Percentiles rank a stretch among this genome's conserved stretches.
phyloP scores from a whole-genome alignment of 768 basidiomycete genomes.

The Pisolithus albus region DNA sequence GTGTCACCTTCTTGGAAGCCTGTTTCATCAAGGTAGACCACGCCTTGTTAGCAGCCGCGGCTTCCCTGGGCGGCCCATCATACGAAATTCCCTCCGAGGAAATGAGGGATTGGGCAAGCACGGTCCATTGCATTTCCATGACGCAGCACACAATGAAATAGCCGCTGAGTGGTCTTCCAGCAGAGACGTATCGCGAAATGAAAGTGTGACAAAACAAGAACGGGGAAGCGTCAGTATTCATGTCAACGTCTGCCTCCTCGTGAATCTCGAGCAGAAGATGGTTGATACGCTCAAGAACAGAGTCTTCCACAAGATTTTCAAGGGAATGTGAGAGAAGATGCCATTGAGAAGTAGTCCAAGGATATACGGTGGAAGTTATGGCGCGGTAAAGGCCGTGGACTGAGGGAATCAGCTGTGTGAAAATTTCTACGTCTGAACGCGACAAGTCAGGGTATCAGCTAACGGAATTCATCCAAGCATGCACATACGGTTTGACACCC shows the following conservation, averaged over 20 bases:
- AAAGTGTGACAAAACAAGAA: slow-evolving; percentile 61
- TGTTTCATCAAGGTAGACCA: slow-evolving; percentile 65
- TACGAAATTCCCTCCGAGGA: slow-evolving; percentile 21
- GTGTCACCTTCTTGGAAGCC: slow-evolving; percentile 33
- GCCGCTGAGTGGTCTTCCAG: slow-evolving; percentile 74
- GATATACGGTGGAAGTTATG: slow-evolving; percentile 68
- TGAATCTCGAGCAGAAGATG: slow-evolving; percentile 57
- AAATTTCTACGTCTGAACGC: slow-evolving; percentile 53
- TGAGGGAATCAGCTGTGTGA: slow-evolving; percentile 72
- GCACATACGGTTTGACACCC: slow-evolving; percentile 46
- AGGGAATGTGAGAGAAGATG: slow-evolving; percentile 45
- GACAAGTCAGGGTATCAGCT: not conserved
- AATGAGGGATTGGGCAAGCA: slow-evolving; percentile 62
- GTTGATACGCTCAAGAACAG: slow-evolving; percentile 67
- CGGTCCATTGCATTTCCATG: slow-evolving; percentile 79
- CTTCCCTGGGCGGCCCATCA: slow-evolving; percentile 44
- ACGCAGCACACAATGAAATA: slow-evolving; percentile 89
- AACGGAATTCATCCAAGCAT: not conserved
- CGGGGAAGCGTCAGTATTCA: slow-evolving; percentile 28
- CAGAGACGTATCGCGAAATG: slow-evolving; percentile 65
- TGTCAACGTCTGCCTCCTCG: slow-evolving; percentile 44
- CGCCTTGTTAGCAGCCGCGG: slow-evolving; percentile 77
- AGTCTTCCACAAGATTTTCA: slow-evolving; percentile 54
- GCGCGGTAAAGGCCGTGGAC: slow-evolving; percentile 86
- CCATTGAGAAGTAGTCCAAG: slow-evolving; percentile 70